Evolutionary conservation across 129 eudicot genomes (phyloP).

Genomic region (Flaveria bidentis): DNA sequence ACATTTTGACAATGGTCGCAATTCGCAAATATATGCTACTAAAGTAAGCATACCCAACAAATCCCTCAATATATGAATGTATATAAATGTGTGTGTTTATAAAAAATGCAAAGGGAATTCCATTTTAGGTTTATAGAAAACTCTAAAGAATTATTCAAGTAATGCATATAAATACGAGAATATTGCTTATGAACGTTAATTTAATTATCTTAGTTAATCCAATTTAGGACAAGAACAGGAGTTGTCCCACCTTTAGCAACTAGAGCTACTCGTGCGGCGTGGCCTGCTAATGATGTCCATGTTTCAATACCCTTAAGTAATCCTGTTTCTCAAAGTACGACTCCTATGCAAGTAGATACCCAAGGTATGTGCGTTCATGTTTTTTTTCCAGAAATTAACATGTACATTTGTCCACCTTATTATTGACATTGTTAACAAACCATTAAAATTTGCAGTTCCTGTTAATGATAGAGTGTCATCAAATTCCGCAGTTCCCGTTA

Average conservation of each 20-base stretch:
- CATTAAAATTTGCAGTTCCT: constrained; percentile 32
- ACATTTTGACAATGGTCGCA: neutral
- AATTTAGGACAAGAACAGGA: constrained; percentile 66
- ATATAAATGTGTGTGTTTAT: neutral
- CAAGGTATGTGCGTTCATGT: constrained; percentile 48
- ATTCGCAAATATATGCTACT: no score
- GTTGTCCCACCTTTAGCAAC: constrained; percentile 62
- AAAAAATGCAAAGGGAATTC: neutral
- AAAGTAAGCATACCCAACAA: no score
- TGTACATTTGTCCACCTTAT: neutral
- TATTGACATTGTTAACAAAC: constrained; percentile 24
- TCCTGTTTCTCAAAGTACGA: constrained; percentile 32
- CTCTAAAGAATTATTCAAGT: neutral
- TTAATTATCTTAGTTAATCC: neutral
- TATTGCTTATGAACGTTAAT: neutral
- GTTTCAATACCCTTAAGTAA: constrained; percentile 32
- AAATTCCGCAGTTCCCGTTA: constrained; percentile 25
- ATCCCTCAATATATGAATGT: neutral
- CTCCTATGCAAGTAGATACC: constrained; percentile 42
- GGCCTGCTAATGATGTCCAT: constrained; percentile 47
- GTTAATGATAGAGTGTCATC: constrained; percentile 32
- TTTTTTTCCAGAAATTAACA: neutral
- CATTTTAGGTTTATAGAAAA: neutral
- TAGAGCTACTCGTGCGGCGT: constrained; percentile 90
- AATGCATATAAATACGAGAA: neutral